Base-by-base conservation (phyloP, 345 rosid species). In the Garcia nutans region DNA sequence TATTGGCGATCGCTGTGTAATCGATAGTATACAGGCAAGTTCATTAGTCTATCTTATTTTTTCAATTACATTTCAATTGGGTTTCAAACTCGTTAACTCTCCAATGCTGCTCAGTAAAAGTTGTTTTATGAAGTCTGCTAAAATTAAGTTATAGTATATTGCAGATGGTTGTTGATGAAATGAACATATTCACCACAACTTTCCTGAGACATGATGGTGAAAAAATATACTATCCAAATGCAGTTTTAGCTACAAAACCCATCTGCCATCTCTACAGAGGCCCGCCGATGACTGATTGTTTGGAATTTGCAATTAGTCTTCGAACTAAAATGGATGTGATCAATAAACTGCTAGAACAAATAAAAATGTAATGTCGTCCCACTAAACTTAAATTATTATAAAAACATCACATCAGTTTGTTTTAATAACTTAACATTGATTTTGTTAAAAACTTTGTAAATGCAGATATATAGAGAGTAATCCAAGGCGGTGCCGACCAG, bases 1-100 rank as follows among this genome's bases (percentile, higher is more conserved):
- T 68, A 92, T 93, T 1, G 97, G 97, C 2, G 96, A 91, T 56
- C 90, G 96, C 12, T 91, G 97, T 10, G 96, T 93, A 49, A 74
- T 93, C 20, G 92, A 89, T 45, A 94, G 92, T 76, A 87, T 88
- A 24, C 92, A 89, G 92, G 97, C 88, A 76, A 77, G 45, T 52
- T 23, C 66, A 47, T 50, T 42, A 47, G 22, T 41, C 54, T 44
- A 8, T 37, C 41, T 37, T 37, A 3, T 6, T 37, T 37, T 37
- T 37, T 37, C 41, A 37, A 37, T 37, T 37, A 37, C 41, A 37
- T 37, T 37, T 6, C 41, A 37, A 37, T 37, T 37, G 41, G 41
- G 6, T 37, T 37, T 37, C 41, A 37, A 37, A 37, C 41, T 37
- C 31, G 31, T 28, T 1, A 28, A 2, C 31, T 28, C 31, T 28